These are phyloP conservation scores for Candida insectorum DNA, from an alignment of 805 yeast genomes.

Conservation along the genomic window DNA sequence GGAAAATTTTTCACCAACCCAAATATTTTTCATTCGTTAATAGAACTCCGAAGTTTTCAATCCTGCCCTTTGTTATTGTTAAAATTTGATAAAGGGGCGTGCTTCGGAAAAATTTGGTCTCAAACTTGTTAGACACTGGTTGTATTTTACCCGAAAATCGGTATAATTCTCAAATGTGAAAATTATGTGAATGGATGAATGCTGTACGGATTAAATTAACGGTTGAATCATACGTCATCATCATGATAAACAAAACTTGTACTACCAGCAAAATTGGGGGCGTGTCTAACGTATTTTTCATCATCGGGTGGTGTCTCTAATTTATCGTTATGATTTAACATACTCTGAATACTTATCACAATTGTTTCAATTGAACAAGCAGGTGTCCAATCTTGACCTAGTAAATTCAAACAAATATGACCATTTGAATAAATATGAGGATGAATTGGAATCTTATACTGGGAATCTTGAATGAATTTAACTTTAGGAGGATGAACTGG, in stretches of 20 bases:
- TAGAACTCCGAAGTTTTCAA: too few species aligned
- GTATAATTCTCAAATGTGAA: too few species aligned
- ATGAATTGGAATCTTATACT: slow-evolving; percentile 52
- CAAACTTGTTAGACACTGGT: too few species aligned
- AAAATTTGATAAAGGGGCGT: too few species aligned
- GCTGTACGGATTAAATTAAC: too few species aligned
- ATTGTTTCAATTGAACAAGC: slow-evolving; percentile 50
- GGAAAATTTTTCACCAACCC: too few species aligned
- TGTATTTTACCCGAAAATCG: too few species aligned
- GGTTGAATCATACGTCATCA: slow-evolving; percentile 45
- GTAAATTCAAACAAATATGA: slow-evolving; percentile 67
- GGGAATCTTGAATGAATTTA: slow-evolving; percentile 30
- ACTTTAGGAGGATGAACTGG: slow-evolving; percentile 62
- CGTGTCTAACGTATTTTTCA: slow-evolving; percentile 42
- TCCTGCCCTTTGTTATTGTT: too few species aligned
- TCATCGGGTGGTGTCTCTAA: slow-evolving; percentile 59
- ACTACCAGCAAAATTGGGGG: slow-evolving; percentile 56
- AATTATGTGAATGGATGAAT: too few species aligned
- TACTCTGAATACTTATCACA: slow-evolving; percentile 59
- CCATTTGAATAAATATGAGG: slow-evolving; percentile 78
- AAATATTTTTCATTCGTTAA: too few species aligned
- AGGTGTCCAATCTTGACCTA: slow-evolving; percentile 69
- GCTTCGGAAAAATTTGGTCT: too few species aligned
- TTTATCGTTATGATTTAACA: slow-evolving; percentile 49
- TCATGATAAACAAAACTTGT: slow-evolving; percentile 57